These are phyloP conservation scores for Apiospora marii DNA, from an alignment of 2,329 filamentous ascomycete species.

Conservation along the genomic window DNA sequence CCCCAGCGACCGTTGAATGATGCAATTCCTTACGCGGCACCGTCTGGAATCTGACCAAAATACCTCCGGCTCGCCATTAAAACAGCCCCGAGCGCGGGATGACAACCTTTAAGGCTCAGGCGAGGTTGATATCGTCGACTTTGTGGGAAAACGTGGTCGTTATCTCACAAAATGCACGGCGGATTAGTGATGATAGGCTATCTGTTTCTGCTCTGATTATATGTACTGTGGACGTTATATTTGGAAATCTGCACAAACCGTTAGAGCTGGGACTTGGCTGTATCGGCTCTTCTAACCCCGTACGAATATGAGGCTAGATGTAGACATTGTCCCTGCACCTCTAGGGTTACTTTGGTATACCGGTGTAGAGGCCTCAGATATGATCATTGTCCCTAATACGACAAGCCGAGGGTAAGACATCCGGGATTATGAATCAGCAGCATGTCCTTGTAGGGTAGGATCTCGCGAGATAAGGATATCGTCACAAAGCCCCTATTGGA, in stretches of 20 bases:
- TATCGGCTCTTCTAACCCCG: not conserved
- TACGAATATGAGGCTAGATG: too few relatives aligned
- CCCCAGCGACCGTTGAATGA: not conserved
- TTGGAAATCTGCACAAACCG: too few relatives aligned
- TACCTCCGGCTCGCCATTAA: not conserved
- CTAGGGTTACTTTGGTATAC: not conserved
- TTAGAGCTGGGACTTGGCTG: not conserved
- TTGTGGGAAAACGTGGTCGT: not conserved
- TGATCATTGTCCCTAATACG: not conserved
- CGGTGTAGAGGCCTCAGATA: not conserved
- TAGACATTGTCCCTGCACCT: not conserved
- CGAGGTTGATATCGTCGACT: not conserved
- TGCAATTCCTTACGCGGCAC: conserved; percentile 1
- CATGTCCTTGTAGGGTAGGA: not conserved
- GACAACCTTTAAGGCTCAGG: too few relatives aligned
- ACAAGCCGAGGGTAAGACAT: not conserved
- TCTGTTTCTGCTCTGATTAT: too few relatives aligned
- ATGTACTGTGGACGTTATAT: too few relatives aligned
- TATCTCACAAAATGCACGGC: not conserved
- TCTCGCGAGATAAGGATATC: not conserved
- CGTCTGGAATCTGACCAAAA: not conserved
- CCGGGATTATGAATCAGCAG: not conserved
- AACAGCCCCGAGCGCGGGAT: not conserved
- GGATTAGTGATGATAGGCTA: not conserved
- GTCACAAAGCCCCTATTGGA: not conserved